A percentile compares a stretch with the other conserved stretches of the same genome.
phyloP scores from a whole-genome alignment of 2,329 filamentous ascomycete genomes.

The Pyrenochaeta sp. region DNA sequence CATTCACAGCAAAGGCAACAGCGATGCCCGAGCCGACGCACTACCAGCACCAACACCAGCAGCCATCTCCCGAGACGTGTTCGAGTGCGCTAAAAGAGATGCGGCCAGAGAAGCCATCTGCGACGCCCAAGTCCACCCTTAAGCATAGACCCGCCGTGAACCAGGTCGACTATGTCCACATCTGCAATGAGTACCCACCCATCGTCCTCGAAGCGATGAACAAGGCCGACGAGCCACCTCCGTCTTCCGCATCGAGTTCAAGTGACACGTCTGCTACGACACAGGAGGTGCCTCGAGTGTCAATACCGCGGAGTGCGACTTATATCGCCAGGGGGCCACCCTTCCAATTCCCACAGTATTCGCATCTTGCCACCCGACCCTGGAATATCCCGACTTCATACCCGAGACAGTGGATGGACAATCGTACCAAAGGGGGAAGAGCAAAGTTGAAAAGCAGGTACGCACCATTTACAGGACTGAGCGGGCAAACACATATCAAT shows the following conservation, averaged over 20 bases:
- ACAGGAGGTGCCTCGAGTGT: constrained; percentile 31
- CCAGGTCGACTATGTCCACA: constrained; percentile 30
- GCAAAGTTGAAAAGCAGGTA: constrained; percentile 23
- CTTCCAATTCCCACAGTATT: constrained; percentile 19
- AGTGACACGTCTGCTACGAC: constrained; percentile 16
- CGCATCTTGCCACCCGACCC: constrained; percentile 7
- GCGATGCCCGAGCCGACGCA: constrained; percentile 5
- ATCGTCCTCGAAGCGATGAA: constrained; percentile 22
- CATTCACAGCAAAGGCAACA: background rate
- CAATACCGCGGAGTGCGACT: constrained; percentile 23
- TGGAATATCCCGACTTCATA: constrained; percentile 19
- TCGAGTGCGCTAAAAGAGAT: constrained; percentile 6
- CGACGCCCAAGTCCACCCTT: background rate
- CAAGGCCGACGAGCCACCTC: constrained; percentile 5
- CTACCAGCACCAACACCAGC: constrained; percentile 3
- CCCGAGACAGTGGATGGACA: constrained; percentile 21
- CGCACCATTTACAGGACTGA: constrained; percentile 22
- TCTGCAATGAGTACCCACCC: constrained; percentile 31
- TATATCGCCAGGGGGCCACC: constrained; percentile 8
- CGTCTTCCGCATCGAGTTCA: constrained; percentile 17
- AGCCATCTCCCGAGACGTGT: constrained; percentile 2
- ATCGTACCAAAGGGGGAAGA: constrained; percentile 2
- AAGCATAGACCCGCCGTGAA: background rate
- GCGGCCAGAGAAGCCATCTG: background rate
- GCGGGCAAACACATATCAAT: constrained; percentile 8